Evolutionary conservation across 345 rosid genomes (phyloP).

Genomic region (Linum tenue): DNA sequence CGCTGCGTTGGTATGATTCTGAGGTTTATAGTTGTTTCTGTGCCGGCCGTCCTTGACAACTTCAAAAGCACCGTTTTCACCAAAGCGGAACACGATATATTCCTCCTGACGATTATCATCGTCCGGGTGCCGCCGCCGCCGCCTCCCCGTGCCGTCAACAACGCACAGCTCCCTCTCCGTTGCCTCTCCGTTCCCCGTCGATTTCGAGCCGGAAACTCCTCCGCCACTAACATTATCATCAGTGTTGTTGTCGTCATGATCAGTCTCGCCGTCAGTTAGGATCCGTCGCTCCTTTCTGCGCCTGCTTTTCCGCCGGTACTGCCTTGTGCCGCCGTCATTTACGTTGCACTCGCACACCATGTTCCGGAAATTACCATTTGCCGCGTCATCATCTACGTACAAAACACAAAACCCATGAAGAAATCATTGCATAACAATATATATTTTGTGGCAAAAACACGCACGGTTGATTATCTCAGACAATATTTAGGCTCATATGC

Average conservation of each 20-base stretch:
- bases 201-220: neutral
- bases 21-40: conserved; percentile 12
- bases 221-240: too few relatives aligned
- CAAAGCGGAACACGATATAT: conserved; percentile 54
- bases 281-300: neutral
- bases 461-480: too few relatives aligned
- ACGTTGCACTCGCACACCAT: neutral
- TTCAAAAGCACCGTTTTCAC: conserved; percentile 53
- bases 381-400: too few relatives aligned
- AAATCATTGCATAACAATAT: too few relatives aligned
- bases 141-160: conserved; percentile 17
- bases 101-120: conserved; percentile 35
- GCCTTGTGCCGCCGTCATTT: neutral
- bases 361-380: neutral
- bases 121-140: conserved; percentile 21
- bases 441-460: too few relatives aligned
- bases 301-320: neutral
- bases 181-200: conserved; percentile 6
- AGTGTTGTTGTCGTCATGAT: too few relatives aligned
- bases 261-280: too few relatives aligned
- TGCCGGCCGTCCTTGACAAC: conserved; percentile 34
- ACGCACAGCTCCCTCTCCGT: conserved; percentile 14
- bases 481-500: too few relatives aligned
- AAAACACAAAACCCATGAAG: too few relatives aligned
- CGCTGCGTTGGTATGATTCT: too few relatives aligned